These are phyloP conservation scores for Spinacia oleracea DNA, from an alignment of 179 eudicot species.

Conservation along the genomic window DNA sequence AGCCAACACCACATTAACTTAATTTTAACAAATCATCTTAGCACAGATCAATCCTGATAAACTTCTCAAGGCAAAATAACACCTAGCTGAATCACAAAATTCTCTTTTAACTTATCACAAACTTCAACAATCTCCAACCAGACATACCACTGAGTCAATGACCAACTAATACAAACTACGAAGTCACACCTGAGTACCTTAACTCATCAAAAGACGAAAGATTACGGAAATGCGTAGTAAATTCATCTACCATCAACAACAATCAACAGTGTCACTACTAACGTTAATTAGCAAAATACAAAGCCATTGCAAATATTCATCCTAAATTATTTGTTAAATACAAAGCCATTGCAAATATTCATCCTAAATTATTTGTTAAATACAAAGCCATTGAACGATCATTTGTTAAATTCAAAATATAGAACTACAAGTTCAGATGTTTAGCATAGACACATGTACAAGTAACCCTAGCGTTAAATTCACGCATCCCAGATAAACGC, in stretches of 20 bases:
- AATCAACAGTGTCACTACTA: background rate
- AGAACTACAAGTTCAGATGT: background rate
- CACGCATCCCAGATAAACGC: slow-evolving; percentile 8
- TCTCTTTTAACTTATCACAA: background rate
- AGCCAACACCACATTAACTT: background rate
- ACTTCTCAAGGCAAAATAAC: background rate
- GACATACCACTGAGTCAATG: background rate
- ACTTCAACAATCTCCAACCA: background rate
- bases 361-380: background rate
- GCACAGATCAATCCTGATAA: background rate
- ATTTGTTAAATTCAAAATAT: too few relatives aligned
- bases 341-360: background rate
- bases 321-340: background rate
- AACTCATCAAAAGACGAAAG: too few relatives aligned
- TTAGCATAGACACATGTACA: background rate
- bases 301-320: background rate
- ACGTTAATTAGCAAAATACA: background rate
- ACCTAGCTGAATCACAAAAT: background rate
- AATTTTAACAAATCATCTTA: background rate
- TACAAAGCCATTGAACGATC: background rate
- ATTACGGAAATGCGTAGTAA: too few relatives aligned
- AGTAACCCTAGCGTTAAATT: background rate
- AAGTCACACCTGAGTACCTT: too few relatives aligned
- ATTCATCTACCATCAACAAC: background rate
- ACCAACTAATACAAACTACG: too few relatives aligned